phyloP scores from a whole-genome alignment of 1,284 basidiomycete species.

The Pascua guehoae region DNA sequence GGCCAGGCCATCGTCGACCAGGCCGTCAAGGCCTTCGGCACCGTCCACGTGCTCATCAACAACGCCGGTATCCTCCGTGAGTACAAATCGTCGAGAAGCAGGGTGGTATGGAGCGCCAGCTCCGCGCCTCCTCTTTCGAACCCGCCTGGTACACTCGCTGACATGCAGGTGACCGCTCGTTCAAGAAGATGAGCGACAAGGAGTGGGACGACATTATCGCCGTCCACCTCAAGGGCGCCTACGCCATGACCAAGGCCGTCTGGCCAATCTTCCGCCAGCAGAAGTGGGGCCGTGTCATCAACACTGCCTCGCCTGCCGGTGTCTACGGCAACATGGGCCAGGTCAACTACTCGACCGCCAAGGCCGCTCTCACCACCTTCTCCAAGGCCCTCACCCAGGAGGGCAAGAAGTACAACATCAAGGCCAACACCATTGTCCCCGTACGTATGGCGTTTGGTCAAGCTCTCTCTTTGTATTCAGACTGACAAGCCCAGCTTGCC shows the following conservation, averaged over 20 bases:
- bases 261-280: constrained; percentile 96
- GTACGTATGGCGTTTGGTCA: constrained; percentile 47
- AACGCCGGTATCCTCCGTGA: constrained; percentile 92
- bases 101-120: constrained; percentile 20
- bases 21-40: constrained; percentile 83
- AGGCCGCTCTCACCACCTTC: constrained; percentile 79
- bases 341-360: constrained; percentile 67
- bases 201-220: constrained; percentile 83
- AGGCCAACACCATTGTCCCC: constrained; percentile 81
- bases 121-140: too few species aligned
- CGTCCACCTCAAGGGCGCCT: constrained; percentile 94
- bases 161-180: constrained; percentile 52
- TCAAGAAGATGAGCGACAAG: constrained; percentile 85
- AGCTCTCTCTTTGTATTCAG: too few species aligned
- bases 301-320: constrained; percentile 68
- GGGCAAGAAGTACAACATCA: constrained; percentile 90
- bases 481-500: constrained; percentile 56
- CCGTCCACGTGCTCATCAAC: constrained; percentile 81
- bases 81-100: constrained; percentile 18
- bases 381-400: constrained; percentile 88
- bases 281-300: constrained; percentile 87
- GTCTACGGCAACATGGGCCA: constrained; percentile 88
- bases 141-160: too few species aligned
- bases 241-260: constrained; percentile 89
- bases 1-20: constrained; percentile 78